Base-by-base conservation (phyloP, 2,329 filamentous ascomycete genomes). In the Lomentospora prolificans region DNA sequence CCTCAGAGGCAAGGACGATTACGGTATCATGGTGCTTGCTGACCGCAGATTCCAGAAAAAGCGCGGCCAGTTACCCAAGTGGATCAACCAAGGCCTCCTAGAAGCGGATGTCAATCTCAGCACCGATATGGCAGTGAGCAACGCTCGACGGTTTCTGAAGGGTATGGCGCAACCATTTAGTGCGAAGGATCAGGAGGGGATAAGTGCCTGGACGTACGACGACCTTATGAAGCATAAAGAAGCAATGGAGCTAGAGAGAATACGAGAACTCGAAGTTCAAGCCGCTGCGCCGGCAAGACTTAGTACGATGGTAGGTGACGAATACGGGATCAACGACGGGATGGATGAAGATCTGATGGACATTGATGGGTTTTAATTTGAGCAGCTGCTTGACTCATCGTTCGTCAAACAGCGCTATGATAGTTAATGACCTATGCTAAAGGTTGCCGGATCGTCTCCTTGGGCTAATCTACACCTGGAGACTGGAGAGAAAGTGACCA, bases 1-100 rank as follows among this genome's bases (percentile, higher is more conserved):
- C 46, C 75, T 99, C 59, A 81, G 94, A 64, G 94, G 94, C 24
- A 99, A 99, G 69, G 95, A 99, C 66, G 94, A 99, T 70, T 99
- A 99, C 69, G 94, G 94, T n/a, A 89, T 99, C 75, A 99, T 99
- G 94, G 92, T 99, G 3, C 78, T 99, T 27, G 94, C 95, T 2
- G 94, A 99, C 69, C 85, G 89, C 44, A 84, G 94, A 17, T 99
- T 96, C 70, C 86, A 90, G 67, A 95, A 94, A 74, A 97, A 97
- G 72, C 80, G 90, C 36, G 78, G 71, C 3, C 95, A 99, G 71
- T 76, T 99, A 27, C 94, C 94, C 9, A 96, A 96, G 67, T 99
- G 94, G 94, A 99, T 99, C 65, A 88, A 86, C 60, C 87, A 95
- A 66, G 90, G 87, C 3, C 78, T 99, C 58, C 76, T 88, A 30